These are phyloP conservation scores for Wickerhamomyces canadensis DNA, from an alignment of 805 yeast species.

Conservation along the genomic window DNA sequence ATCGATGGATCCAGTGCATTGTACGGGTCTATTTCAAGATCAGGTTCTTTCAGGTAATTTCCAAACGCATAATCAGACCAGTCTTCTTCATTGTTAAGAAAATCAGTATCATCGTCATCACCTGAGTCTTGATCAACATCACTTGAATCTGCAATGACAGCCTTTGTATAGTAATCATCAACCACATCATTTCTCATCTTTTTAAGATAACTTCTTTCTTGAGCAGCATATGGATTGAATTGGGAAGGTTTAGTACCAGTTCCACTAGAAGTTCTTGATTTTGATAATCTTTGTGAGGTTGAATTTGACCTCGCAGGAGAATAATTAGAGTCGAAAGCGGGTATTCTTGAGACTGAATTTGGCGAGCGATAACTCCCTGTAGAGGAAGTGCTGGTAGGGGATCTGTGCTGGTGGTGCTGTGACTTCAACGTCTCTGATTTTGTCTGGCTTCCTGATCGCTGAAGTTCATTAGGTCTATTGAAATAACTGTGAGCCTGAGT, in stretches of 20 bases:
- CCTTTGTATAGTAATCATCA: constrained; percentile 72
- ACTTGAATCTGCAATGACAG: constrained; percentile 41
- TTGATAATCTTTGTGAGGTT: constrained; percentile 12
- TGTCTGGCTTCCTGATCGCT: neutral
- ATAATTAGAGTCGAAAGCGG: constrained; percentile 17
- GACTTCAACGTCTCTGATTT: neutral
- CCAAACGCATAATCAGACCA: constrained; percentile 6
- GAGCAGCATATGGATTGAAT: constrained; percentile 33
- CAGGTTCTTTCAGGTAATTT: constrained; percentile 30
- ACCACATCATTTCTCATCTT: constrained; percentile 53
- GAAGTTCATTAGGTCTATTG: neutral
- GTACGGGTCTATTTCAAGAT: constrained; percentile 43
- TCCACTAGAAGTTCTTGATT: constrained; percentile 16
- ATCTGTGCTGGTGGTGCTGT: neutral
- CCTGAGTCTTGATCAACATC: constrained; percentile 26
- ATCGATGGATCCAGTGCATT: constrained; percentile 17
- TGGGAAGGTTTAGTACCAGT: constrained; percentile 20
- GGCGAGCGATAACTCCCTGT: constrained; percentile 13
- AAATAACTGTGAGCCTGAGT: too few species aligned
- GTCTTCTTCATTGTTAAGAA: constrained; percentile 25
- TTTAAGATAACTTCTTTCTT: constrained; percentile 61
- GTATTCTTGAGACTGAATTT: constrained; percentile 14
- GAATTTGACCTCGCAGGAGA: constrained; percentile 24
- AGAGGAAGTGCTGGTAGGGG: constrained; percentile 14
- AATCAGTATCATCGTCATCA: constrained; percentile 27